Evolutionary conservation across 768 basidiomycete genomes (phyloP).

Genomic region (Suillus decipiens): DNA sequence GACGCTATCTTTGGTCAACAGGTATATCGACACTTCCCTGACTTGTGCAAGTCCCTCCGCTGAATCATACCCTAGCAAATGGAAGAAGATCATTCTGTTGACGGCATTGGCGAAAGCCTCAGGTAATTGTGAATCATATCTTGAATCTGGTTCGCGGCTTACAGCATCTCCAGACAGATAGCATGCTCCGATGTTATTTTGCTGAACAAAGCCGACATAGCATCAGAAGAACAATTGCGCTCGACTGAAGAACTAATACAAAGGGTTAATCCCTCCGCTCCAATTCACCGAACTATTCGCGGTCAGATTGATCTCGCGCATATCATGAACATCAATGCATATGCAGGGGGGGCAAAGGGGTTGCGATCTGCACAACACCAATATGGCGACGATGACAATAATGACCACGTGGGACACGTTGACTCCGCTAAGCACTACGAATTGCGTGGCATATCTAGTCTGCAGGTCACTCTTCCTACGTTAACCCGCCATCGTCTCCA

Average conservation of each 20-base stretch:
- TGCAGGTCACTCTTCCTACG: constrained; percentile 69
- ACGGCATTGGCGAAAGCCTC: constrained; percentile 75
- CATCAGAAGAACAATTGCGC: constrained; percentile 43
- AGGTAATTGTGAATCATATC: constrained; percentile 46
- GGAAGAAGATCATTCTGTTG: constrained; percentile 69
- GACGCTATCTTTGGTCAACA: constrained; percentile 81
- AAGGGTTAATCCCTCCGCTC: constrained; percentile 77
- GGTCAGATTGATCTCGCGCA: constrained; percentile 72
- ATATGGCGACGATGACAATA: constrained; percentile 36
- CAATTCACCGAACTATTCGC: constrained; percentile 70
- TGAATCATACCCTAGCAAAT: constrained; percentile 65
- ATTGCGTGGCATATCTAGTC: constrained; percentile 78
- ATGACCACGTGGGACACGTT: constrained; percentile 31
- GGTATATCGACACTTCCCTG: constrained; percentile 33
- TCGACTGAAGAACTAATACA: constrained; percentile 62
- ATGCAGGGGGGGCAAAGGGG: constrained; percentile 48
- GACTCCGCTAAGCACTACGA: constrained; percentile 57
- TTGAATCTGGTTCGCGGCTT: not conserved
- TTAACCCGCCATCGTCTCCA: constrained; percentile 50
- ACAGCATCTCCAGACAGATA: constrained; percentile 70
- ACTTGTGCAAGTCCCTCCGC: constrained; percentile 6
- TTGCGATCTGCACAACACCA: constrained; percentile 21
- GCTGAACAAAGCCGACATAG: constrained; percentile 89
- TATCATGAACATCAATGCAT: constrained; percentile 84
- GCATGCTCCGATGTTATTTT: constrained; percentile 90